phyloP scores from a whole-genome alignment of 148 eudicot genomes.

The Camellia lanceoleosa region DNA sequence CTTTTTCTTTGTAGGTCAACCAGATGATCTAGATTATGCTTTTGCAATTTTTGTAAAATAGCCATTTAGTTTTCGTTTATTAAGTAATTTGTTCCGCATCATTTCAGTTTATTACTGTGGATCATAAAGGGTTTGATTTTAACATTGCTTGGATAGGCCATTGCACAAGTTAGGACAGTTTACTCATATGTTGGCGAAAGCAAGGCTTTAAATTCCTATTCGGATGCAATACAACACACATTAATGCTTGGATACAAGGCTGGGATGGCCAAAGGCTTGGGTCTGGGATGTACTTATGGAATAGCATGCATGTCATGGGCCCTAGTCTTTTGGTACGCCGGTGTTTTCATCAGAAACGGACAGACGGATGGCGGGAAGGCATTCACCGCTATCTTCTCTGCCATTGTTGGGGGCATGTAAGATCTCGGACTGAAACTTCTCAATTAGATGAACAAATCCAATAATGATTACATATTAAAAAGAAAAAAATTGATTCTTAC shows the following conservation, averaged over 20 bases:
- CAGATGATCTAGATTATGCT: background rate
- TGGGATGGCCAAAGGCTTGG: conserved; percentile 99
- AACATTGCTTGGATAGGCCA: conserved; percentile 44
- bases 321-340: conserved; percentile 98
- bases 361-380: conserved; percentile 99
- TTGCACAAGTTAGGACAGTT: conserved; percentile 98
- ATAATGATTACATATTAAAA: background rate
- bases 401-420: conserved; percentile 99
- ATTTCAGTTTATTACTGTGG: background rate
- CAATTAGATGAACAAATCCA: background rate
- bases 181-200: conserved; percentile 94
- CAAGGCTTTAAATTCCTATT: conserved; percentile 81
- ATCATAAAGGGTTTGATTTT: conserved; percentile 6
- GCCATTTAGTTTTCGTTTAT: background rate
- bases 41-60: background rate
- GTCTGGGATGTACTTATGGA: conserved; percentile 97
- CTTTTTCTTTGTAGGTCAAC: background rate
- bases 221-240: conserved; percentile 93
- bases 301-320: conserved; percentile 99
- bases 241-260: conserved; percentile 96
- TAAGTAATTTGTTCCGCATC: background rate
- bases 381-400: conserved; percentile 97
- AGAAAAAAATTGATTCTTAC: conserved; percentile 13
- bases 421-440: conserved; percentile 19
- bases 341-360: conserved; percentile 95